These are phyloP conservation scores for Fusarium beomiforme DNA, from an alignment of 2,329 filamentous ascomycete genomes.

Conservation along the genomic window DNA sequence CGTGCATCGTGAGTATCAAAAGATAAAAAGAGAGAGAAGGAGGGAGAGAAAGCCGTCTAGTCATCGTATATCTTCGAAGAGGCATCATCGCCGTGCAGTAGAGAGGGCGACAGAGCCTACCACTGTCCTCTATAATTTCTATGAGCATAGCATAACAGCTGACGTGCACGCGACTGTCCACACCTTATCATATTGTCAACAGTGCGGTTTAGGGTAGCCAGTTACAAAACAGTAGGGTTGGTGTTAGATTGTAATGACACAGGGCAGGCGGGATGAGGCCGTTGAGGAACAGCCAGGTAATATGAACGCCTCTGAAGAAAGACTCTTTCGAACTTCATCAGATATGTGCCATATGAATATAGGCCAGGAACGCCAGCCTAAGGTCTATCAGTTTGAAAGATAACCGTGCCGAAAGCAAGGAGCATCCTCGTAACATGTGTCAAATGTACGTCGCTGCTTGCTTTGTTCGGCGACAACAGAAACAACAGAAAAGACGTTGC, in stretches of 20 bases:
- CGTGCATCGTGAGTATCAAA: not conserved
- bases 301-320: not conserved
- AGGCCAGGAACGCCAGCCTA: not conserved
- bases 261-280: not conserved
- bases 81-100: constrained; percentile 1
- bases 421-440: constrained; percentile 7
- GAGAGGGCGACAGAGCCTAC: not conserved
- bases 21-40: too few relatives aligned
- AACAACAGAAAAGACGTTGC: not conserved
- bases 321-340: not conserved
- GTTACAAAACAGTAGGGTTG: not conserved
- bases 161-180: too few relatives aligned
- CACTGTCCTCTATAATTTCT: too few relatives aligned
- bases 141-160: too few relatives aligned
- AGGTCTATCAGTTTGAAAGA: not conserved
- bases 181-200: too few relatives aligned
- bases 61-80: constrained; percentile 1
- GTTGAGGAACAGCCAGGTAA: not conserved
- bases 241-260: not conserved
- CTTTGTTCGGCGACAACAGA: not conserved
- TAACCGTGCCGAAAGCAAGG: not conserved
- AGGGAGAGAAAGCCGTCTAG: constrained; percentile 21
- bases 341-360: not conserved
- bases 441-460: not conserved
- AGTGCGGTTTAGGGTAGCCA: constrained; percentile 20